Base-by-base conservation (phyloP, 1,284 basidiomycete genomes). In the Papiliotrema nemorosa region DNA sequence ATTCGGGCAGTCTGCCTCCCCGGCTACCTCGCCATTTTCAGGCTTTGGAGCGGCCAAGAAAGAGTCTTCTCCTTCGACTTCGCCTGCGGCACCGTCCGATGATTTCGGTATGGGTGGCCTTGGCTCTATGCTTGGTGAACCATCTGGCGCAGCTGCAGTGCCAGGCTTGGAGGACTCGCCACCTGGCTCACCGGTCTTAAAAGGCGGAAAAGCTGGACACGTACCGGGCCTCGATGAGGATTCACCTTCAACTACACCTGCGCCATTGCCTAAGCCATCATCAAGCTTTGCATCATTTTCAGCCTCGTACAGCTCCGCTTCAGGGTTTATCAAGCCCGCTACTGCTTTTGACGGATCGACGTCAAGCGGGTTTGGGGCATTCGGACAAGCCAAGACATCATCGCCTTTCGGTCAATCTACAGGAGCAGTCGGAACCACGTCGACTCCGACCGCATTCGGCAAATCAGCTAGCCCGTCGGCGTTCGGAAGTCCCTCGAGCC, bases 251-350 rank as follows among this genome's bases (percentile, higher is more conserved):
- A 10, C 51, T 26, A 47, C 43, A 35, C 44, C 55, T 18, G 26
- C 31, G 22, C 21, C 51, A 38, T 25, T 27, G 7, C 31, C 50
- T 12, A 47, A 35, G n/a, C 27, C 26, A 14, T 34, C 42, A 18
- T 40, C 52, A 16, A 14, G 38, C 0, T 16, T 38, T 9, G 47
- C 47, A 1, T 12, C 55, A 6, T n/a, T 55, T 1, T 22, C 50
- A 7, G 35, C 57, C 1, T n/a, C 62, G 5, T 22, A 59, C 10
- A 29, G 57, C 3, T 16, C 44, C 7, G 43, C 59, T 3, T 52
- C 60, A 0, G 57, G 66, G 1, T 72, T 69, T 55, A 68, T 72
- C 54, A 69, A 70, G 45, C 69, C 71, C 18, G 67, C 69, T 3
- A 68, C 64, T 0, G 70, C 67, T 2, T 73, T 73, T 48, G 66